phyloP scores from a whole-genome alignment of 75 land plant genomes.

The Selaginella tamariscina region DNA sequence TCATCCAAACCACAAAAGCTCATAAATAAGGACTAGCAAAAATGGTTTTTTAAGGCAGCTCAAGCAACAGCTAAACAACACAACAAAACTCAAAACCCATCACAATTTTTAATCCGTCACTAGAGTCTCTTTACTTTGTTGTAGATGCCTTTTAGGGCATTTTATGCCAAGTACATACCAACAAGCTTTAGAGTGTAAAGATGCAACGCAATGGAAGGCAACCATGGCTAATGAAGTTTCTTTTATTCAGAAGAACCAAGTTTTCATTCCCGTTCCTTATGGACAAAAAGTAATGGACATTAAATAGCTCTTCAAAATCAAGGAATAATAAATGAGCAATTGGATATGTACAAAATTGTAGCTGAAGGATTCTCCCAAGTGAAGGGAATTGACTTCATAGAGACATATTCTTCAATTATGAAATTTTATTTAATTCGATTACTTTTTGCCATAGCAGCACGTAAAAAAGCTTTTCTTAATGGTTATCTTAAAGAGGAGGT shows the following conservation, averaged over 20 bases:
- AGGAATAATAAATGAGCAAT: not conserved
- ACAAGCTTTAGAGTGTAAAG: not conserved
- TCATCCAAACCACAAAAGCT: too few relatives aligned
- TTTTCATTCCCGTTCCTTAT: not conserved
- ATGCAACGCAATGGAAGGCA: slow-evolving; percentile 7
- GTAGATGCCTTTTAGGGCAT: not conserved
- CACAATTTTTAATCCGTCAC: not conserved
- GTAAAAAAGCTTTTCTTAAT: too few relatives aligned
- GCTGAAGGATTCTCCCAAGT: not conserved
- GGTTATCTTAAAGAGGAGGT: too few relatives aligned
- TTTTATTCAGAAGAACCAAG: not conserved
- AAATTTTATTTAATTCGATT: not conserved
- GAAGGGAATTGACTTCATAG: not conserved
- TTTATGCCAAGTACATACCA: too few relatives aligned
- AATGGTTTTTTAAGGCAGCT: not conserved
- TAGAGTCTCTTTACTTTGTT: not conserved
- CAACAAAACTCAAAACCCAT: not conserved
- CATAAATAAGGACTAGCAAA: not conserved
- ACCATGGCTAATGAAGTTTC: not conserved
- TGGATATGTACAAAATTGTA: not conserved
- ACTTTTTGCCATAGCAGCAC: not conserved
- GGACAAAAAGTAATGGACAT: not conserved
- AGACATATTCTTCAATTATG: not conserved
- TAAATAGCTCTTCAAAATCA: not conserved
- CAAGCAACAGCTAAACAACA: too few relatives aligned